phyloP scores from a whole-genome alignment of 208 protist species.

The Trypanosoma theileri region DNA sequence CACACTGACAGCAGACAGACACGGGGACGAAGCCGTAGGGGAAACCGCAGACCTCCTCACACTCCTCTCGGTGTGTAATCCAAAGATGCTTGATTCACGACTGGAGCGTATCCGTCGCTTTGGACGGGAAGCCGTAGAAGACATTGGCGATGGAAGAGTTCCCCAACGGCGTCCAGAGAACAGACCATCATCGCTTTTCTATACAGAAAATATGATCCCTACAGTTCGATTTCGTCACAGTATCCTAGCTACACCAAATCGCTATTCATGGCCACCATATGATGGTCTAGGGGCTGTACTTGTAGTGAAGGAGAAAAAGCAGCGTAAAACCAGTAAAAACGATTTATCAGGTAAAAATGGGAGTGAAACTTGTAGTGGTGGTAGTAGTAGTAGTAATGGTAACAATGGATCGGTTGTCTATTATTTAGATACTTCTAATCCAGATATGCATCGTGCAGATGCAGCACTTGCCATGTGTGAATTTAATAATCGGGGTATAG shows the following conservation, averaged over 20 bases:
- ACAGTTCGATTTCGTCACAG: conserved; percentile 53
- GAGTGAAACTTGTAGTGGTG: background rate
- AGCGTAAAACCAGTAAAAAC: no score
- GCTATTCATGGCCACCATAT: conserved; percentile 78
- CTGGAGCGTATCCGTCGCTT: conserved; percentile 76
- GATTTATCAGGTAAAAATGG: background rate
- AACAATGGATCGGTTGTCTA: conserved; percentile 27
- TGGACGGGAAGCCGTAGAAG: conserved; percentile 70
- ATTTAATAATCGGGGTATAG: conserved; percentile 31
- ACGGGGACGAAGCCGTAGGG: background rate
- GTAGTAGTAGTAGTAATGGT: background rate
- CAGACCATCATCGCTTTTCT: conserved; percentile 53
- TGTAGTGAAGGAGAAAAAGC: conserved; percentile 17
- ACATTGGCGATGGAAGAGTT: conserved; percentile 70
- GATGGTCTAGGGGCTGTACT: conserved; percentile 61
- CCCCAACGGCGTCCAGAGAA: conserved; percentile 50
- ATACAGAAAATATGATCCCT: conserved; percentile 47
- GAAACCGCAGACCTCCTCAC: conserved; percentile 35
- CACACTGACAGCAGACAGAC: no score
- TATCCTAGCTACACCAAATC: conserved; percentile 72
- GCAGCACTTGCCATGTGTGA: conserved; percentile 34
- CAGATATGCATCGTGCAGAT: conserved; percentile 47
- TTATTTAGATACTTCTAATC: conserved; percentile 40
- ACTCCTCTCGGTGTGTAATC: conserved; percentile 59
- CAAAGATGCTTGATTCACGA: conserved; percentile 61